Evolutionary conservation across 148 eudicot genomes (phyloP), one percentile per base, ranked within the genome.

Genomic region (Mesembryanthemum crystallinum): DNA sequence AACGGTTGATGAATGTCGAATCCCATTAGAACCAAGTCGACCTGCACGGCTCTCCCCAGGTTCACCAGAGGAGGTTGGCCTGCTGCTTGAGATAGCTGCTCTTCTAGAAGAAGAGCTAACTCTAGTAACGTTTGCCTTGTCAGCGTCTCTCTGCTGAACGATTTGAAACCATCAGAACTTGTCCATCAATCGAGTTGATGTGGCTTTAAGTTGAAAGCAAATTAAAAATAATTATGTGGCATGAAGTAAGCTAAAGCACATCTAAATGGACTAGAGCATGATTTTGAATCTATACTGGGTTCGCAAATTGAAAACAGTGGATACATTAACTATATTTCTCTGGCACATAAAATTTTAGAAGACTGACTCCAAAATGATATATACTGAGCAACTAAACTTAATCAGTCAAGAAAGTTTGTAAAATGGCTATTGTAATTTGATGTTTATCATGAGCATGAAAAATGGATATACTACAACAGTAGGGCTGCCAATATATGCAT

Each of bases 81-180:
- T 82, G 84, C 78, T 88, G 79, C 88, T 82, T 32, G 90, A 69
- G 12, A 83, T 58, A 58, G 78, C 82, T 28, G 88, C 92, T 82
- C 94, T 86, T 79, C 80, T 83, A 23, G 97, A 85, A n/a, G 97
- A 86, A 78, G 89, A 83, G 55, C 86, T 92, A 54, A 73, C 73
- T 81, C 87, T 82, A 69, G 92, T 74, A 73, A 88, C 32, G 86
- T 82, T 76, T 71, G 83, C 83, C 73, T 69, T 89, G 71, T 93
- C 94, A 1, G 92, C 73, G 74, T 91, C 92, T 69, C 76, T 82
- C 85, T 82, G 52, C 37, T 43, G 39, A 21, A n/a, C n/a, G n/a
- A 35, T 63, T 61, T 57, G 27, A 5, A 23, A 57, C 2, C 9
- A 57, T 57, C 61, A n/a, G 61, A 57, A 21, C 11, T 57, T 57